Conservation (phyloP, 768 basidiomycete species). For the Tremella fuciformis region DNA sequence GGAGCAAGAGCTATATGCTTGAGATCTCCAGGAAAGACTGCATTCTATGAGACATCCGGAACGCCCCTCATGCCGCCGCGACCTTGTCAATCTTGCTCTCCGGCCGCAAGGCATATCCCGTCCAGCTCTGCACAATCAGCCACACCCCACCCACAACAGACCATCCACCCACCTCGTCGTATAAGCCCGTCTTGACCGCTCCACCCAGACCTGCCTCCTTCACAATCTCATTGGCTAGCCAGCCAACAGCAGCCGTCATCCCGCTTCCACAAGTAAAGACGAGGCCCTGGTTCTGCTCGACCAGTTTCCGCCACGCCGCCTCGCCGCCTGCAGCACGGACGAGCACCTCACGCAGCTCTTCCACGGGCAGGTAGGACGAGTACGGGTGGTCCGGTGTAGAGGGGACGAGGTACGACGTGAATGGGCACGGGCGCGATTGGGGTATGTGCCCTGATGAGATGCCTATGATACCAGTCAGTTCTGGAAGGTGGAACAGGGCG, state of each 20-base stretch:
- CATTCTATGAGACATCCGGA: too few relatives aligned
- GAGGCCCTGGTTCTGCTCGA: slow-evolving; percentile 63
- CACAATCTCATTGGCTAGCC: slow-evolving; percentile 81
- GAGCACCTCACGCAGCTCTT: slow-evolving; percentile 63
- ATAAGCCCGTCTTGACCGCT: slow-evolving; percentile 60
- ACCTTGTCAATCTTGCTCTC: slow-evolving; percentile 71
- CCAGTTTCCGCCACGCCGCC: slow-evolving; percentile 57
- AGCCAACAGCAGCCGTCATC: slow-evolving; percentile 94
- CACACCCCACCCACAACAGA: background rate
- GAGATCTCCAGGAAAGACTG: too few relatives aligned
- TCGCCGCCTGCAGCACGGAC: slow-evolving; percentile 63
- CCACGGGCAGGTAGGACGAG: slow-evolving; percentile 59
- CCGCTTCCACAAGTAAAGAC: slow-evolving; percentile 88
- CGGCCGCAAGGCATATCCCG: slow-evolving; percentile 77
- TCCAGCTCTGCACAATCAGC: slow-evolving; percentile 70
- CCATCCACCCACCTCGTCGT: slow-evolving; percentile 77
- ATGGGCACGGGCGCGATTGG: slow-evolving; percentile 77
- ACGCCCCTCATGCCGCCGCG: too few relatives aligned
- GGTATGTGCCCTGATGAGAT: slow-evolving; percentile 92
- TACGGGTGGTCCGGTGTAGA: slow-evolving; percentile 56
- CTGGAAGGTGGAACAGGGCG: background rate
- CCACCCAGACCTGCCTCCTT: slow-evolving; percentile 49
- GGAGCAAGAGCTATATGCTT: too few relatives aligned
- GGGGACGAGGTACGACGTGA: slow-evolving; percentile 66
- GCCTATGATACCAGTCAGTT: slow-evolving; percentile 48